Base-by-base conservation (phyloP, 2,329 filamentous ascomycete genomes). In the Exophiala sp. region DNA sequence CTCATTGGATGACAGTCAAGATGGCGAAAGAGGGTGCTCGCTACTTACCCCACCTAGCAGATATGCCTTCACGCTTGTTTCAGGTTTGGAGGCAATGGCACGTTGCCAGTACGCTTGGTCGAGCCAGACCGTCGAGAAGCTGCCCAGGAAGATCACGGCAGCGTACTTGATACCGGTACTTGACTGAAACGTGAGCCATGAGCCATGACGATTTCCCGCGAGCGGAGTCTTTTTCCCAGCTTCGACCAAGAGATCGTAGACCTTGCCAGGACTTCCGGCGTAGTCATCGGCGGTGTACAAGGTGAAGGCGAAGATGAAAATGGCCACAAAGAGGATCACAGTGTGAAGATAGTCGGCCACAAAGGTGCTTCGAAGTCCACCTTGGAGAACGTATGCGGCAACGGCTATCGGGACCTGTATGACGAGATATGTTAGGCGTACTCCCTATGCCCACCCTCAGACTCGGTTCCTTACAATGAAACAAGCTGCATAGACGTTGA, bases 271-370 rank as follows among this genome's bases (percentile, higher is more conserved):
- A 1, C 85, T 90, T 21, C 91, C 91, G 0, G 95, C 78, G 3
- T 81, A 72, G 1, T 81, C 80, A n/a, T 83, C 87, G 1, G 86
- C 87, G 0, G 88, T 41, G 38, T 69, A 69, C 10, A 72, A 65
- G n/a, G 61, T 60, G 48, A 75, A 72, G 4, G 66, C 66, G 54
- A 75, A 95, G 47, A 90, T 77, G 66, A 95, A 84, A 62, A 96
- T 89, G 57, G 95, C 89, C 62, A 95, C 80, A 20, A 95, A 73
- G 29, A 75, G 72, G 5, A 72, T 58, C 14, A 92, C 84, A 0
- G 89, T 92, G 67, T 96, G 90, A 44, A 91, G 81, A 70, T 88
- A 92, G 63, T 92, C 88, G 0, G 89, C 95, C 61, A 94, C 75
- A 64, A 94, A 89, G 0, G 89, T 92, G 0, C 88, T 88, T 32